Evolutionary conservation across 495 filamentous ascomycete genomes (phyloP), one percentile per base, ranked within the genome.

Genomic region (Hyaloscypha finlandica): DNA sequence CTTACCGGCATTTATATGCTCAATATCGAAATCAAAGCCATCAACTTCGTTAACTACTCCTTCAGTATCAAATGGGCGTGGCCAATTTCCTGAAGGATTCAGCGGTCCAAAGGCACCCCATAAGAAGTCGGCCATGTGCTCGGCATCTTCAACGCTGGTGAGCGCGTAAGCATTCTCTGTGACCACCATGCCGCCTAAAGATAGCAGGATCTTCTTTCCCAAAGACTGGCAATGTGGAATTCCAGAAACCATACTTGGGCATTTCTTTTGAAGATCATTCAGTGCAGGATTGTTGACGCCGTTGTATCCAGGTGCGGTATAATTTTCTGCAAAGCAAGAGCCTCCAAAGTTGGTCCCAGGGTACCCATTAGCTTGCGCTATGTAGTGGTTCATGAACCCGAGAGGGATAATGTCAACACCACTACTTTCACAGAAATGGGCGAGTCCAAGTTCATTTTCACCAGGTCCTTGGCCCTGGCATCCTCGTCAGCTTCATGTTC

Each of bases 331-430:
- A 14, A 4, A 48, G 6, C 42, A 48, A 4, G 8, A 12, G 16
- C 16, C 16, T 19, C 42, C 42, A 12, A 48, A 48, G 42, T 48
- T 48, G 1, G 8, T 12, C 4, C 42, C 42, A 4, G 42, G 42
- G 64, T 81, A 86, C 31, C 83, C 84, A 54, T 80, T 76, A 6
- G 70, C 75, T 58, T 86, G 80, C n/a, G 82, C 77, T 0, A 89
- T 89, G 70, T 90, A 92, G 6, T 76, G 63, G 66, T 89, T 83
- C 42, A 92, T 77, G 73, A 92, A 93, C 0, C 80, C 88, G 35
- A 92, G 68, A 53, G 85, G 84, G 72, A 93, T 87, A 53, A 93
- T 85, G 69, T 92, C 90, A 63, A 89, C 77, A 11, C 75, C 78
- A 0, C 81, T 74, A 48, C 88, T 79, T 22, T 83, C 70, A 74